Evolutionary conservation across 1,139 yeast genomes (phyloP).

Genomic region (Lodderomyces margitis): DNA sequence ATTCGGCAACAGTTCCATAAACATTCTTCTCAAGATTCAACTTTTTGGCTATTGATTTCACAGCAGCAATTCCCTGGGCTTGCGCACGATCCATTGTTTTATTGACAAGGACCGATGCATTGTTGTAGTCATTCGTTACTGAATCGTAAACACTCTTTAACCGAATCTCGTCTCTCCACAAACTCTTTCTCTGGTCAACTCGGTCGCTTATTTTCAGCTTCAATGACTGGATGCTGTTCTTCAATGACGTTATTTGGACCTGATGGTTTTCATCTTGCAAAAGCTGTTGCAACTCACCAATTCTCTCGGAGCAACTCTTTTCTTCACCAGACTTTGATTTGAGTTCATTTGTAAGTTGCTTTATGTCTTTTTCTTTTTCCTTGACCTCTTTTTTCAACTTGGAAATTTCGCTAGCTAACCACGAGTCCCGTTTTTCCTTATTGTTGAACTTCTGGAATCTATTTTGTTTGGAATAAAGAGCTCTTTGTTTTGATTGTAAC

Average conservation of each 20-base stretch:
- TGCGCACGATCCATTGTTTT: conserved; percentile 75
- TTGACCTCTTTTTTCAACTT: conserved; percentile 20
- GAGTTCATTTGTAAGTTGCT: conserved; percentile 21
- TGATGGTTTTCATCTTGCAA: conserved; percentile 24
- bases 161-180: conserved; percentile 82
- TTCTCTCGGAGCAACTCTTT: conserved; percentile 33
- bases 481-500: conserved; percentile 55
- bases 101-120: conserved; percentile 58
- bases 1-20: conserved; percentile 82
- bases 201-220: conserved; percentile 43
- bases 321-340: conserved; percentile 19
- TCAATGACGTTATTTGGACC: conserved; percentile 25
- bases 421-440: conserved; percentile 60
- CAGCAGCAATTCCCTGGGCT: conserved; percentile 68
- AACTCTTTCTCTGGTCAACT: conserved; percentile 63
- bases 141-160: conserved; percentile 56
- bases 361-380: conserved; percentile 24
- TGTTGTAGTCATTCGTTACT: conserved; percentile 51
- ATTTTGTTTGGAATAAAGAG: conserved; percentile 71
- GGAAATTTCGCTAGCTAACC: conserved; percentile 51
- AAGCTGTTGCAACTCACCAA: conserved; percentile 34
- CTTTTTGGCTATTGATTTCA: conserved; percentile 55
- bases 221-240: conserved; percentile 33
- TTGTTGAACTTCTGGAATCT: conserved; percentile 60
- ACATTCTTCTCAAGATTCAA: conserved; percentile 59